Percentiles rank a stretch among this genome's conserved stretches.
Conservation (phyloP, 176 grass and related monocot genomes). For the Cenchrus fungigraminus region DNA sequence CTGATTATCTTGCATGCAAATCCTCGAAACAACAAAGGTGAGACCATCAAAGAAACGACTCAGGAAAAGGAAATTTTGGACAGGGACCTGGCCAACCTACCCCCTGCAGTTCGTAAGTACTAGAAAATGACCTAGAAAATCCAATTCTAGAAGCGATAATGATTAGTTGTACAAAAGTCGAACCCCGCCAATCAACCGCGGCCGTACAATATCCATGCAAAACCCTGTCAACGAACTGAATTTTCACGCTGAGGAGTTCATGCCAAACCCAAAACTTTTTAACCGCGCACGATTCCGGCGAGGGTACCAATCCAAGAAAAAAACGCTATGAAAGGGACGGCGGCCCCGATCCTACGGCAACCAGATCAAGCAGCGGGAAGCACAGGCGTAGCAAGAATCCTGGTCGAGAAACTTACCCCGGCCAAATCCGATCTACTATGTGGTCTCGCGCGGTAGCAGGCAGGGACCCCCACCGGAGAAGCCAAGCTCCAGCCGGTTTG, state of each 20-base stretch:
- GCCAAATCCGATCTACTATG: constrained; percentile 35
- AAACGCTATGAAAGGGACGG: constrained; percentile 19
- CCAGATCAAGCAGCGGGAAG: constrained; percentile 2
- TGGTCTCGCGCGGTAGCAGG: constrained; percentile 4
- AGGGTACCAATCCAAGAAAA: constrained; percentile 28
- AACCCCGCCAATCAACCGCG: constrained; percentile 26
- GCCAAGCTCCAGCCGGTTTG: constrained; percentile 25
- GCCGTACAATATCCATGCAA: constrained; percentile 44
- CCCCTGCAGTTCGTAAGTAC: constrained; percentile 40
- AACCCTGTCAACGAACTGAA: constrained; percentile 23
- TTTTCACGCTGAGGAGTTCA: not conserved
- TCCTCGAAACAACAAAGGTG: constrained; percentile 6
- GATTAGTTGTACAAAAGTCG: constrained; percentile 37
- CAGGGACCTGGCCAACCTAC: constrained; percentile 48
- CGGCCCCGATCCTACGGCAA: constrained; percentile 14
- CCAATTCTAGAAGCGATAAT: constrained; percentile 35
- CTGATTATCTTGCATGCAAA: constrained; percentile 26
- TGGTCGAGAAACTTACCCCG: constrained; percentile 24
- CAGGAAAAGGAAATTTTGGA: constrained; percentile 42
- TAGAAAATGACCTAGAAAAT: constrained; percentile 49
- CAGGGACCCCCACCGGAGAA: constrained; percentile 26
- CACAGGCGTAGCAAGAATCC: not conserved
- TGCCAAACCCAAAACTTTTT: not conserved
- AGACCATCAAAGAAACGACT: constrained; percentile 40
- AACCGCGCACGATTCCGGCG: not conserved